Evolutionary conservation across 2,329 filamentous ascomycete species (phyloP).

Genomic region (Ceratocystis colombiana): DNA sequence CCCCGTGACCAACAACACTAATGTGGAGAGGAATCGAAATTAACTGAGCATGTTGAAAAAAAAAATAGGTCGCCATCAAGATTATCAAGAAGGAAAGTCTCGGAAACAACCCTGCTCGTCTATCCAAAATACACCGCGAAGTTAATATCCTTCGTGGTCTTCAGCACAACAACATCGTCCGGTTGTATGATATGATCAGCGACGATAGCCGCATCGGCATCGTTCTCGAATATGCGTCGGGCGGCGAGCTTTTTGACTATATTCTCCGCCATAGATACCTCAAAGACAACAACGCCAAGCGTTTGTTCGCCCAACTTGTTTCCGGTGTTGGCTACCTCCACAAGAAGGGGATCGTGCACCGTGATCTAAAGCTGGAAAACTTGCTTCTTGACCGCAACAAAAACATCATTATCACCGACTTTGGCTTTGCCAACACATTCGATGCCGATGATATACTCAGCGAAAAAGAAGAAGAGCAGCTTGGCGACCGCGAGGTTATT

Average conservation of each 20-base stretch:
- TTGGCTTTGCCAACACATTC: constrained; percentile 97
- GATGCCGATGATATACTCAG: constrained; percentile 76
- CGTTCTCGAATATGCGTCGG: constrained; percentile 94
- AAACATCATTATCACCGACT: constrained; percentile 99
- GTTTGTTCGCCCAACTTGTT: constrained; percentile 88
- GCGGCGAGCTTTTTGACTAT: constrained; percentile 95
- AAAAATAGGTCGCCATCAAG: constrained; percentile 78
- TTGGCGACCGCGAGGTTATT: constrained; percentile 79
- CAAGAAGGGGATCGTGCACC: constrained; percentile 96
- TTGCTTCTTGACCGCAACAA: constrained; percentile 87
- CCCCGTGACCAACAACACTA: no score
- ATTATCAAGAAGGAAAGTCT: constrained; percentile 87
- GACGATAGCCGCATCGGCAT: constrained; percentile 96
- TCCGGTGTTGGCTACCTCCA: constrained; percentile 96
- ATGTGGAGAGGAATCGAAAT: neutral
- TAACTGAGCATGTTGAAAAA: neutral
- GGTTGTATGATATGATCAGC: constrained; percentile 95
- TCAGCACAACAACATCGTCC: constrained; percentile 93
- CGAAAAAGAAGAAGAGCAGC: constrained; percentile 79
- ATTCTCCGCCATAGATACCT: constrained; percentile 94
- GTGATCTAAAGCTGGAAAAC: constrained; percentile 94
- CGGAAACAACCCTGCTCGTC: constrained; percentile 73
- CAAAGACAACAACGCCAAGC: constrained; percentile 82
- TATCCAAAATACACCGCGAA: constrained; percentile 96
- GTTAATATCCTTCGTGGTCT: constrained; percentile 81